Evolutionary conservation across 176 grass and related monocot genomes (phyloP), one percentile per base, ranked within the genome.

Genomic region (Oryza australiensis): DNA sequence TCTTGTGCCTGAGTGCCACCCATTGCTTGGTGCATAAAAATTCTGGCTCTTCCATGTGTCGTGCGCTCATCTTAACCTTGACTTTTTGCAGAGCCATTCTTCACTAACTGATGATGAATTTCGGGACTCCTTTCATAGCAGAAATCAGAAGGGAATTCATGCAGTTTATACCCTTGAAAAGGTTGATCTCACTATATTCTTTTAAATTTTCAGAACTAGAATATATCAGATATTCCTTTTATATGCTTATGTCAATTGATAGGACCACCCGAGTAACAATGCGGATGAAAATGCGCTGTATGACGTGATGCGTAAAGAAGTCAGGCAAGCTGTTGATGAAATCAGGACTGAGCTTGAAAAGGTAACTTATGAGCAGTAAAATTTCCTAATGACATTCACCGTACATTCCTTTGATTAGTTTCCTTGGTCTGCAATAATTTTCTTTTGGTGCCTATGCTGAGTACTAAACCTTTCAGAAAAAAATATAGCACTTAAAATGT

Each of bases 81-180:
- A 77, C 7, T 76, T 73, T 73, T 73, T 59, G 35, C 73, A 95
- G 96, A 99, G 93, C 74, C 88, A 94, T 83, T 95, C 96, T 91
- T 99, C 93, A 77, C n/a, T 99, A 77, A 95, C 96, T 79, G 96
- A 99, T 90, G 93, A 95, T 71, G 93, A 99, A 75, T 84, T 83
- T 62, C 82, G 83, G 83, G 89, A 93, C 66, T 88, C 80, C 34
- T 87, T 59, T 15, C 66, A 81, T 66, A 59, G 65, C 76, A 91
- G 49, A 73, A 76, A 43, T 72, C 80, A 95, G 73, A 99, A 85
- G 70, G 85, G 82, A 84, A 66, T 66, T 62, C 83, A 2, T 60
- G 33, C 82, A 85, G 80, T 83, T 78, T 88, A 90, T 83, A 45
- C 66, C 3, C 87, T 72, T n/a, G 70, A 86, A 67, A 99, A 95